Conservation (phyloP, 768 basidiomycete genomes). For the Psilocybe cyanescens region DNA sequence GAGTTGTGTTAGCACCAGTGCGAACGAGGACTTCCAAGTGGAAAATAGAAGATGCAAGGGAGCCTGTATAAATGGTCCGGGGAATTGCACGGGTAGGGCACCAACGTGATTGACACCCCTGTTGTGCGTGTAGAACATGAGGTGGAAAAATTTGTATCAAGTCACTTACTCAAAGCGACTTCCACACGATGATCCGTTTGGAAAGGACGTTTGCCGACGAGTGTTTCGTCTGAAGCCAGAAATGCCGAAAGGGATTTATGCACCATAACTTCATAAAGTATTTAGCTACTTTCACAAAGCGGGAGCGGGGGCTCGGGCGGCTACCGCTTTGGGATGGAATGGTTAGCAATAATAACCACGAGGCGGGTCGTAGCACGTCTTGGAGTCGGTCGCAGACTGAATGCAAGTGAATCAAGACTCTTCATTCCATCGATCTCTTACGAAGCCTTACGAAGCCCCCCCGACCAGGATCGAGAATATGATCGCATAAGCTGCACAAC, state of each 20-base stretch:
- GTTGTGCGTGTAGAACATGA: slow-evolving; percentile 79
- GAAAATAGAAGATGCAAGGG: slow-evolving; percentile 28
- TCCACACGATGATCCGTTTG: slow-evolving; percentile 43
- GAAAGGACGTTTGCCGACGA: slow-evolving; percentile 15
- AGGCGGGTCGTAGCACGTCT: slow-evolving; percentile 20
- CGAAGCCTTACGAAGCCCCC: slow-evolving; percentile 21
- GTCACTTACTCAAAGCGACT: slow-evolving; percentile 39
- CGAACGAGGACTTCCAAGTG: slow-evolving; percentile 47
- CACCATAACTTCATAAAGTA: slow-evolving; percentile 13
- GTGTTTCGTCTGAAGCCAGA: slow-evolving; percentile 17
- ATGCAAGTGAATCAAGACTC: slow-evolving; percentile 27
- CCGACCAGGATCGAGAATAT: slow-evolving; percentile 21
- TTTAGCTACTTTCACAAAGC: slow-evolving; percentile 25
- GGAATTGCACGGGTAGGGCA: slow-evolving; percentile 17
- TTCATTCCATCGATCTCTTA: slow-evolving; percentile 34
- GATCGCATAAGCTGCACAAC: slow-evolving; percentile 11
- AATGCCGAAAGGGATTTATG: slow-evolving; percentile 18
- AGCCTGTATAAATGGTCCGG: slow-evolving; percentile 25
- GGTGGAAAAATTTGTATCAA: slow-evolving; percentile 58
- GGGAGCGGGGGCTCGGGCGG: slow-evolving; percentile 17
- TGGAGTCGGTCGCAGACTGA: slow-evolving; percentile 20
- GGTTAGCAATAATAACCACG: slow-evolving; percentile 24
- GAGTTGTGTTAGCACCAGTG: slow-evolving; percentile 48
- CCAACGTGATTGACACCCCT: slow-evolving; percentile 47
- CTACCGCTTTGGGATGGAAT: slow-evolving; percentile 15